phyloP scores from a whole-genome alignment of 352 stramenopile genomes.

The Globisporangium recalcitrans region DNA sequence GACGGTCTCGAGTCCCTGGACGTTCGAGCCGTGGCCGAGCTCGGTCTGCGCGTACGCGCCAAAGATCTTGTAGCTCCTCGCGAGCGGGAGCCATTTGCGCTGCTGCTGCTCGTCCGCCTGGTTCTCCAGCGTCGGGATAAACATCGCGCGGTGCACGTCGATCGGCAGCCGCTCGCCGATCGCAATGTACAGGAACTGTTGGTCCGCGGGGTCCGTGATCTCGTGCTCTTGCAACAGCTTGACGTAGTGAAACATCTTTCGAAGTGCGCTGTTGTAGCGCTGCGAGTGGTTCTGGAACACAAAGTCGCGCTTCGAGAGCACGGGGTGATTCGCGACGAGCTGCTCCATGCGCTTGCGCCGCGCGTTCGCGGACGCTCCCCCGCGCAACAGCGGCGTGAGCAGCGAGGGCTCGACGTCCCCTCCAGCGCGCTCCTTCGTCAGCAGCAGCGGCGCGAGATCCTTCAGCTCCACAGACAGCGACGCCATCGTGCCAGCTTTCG shows the following conservation, averaged over 20 bases:
- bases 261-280: constrained; percentile 24
- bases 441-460: constrained; percentile 20
- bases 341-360: constrained; percentile 9
- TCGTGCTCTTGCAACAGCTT: constrained; percentile 30
- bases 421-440: constrained; percentile 17
- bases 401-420: constrained; percentile 16
- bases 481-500: background rate
- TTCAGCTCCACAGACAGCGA: constrained; percentile 15
- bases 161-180: constrained; percentile 43
- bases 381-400: constrained; percentile 12
- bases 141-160: constrained; percentile 63
- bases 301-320: constrained; percentile 39
- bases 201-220: constrained; percentile 27
- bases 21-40: constrained; percentile 92
- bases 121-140: constrained; percentile 65
- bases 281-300: constrained; percentile 43
- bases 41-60: constrained; percentile 96
- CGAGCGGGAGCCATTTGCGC: constrained; percentile 57
- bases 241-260: constrained; percentile 40
- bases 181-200: constrained; percentile 33
- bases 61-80: constrained; percentile 56
- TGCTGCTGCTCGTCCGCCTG: constrained; percentile 56
- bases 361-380: constrained; percentile 9
- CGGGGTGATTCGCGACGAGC: constrained; percentile 24
- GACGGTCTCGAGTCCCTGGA: constrained; percentile 88